These are phyloP conservation scores for Pleurotus tuber-regium DNA, from an alignment of 768 basidiomycete species.

Conservation along the genomic window DNA sequence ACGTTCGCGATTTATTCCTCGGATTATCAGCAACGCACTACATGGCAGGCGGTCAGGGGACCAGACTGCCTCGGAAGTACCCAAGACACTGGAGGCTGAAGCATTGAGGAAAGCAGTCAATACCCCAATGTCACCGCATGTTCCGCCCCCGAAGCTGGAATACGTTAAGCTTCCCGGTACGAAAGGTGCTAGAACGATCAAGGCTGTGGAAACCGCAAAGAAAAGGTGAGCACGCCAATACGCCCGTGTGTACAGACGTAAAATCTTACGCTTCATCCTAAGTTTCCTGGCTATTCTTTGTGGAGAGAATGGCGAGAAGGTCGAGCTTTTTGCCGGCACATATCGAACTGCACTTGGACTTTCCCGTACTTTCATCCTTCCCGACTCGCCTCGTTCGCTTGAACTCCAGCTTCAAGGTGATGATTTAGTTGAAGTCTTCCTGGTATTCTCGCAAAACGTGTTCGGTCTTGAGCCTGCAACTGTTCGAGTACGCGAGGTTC, in stretches of 20 bases:
- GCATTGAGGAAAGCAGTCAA: slow-evolving; percentile 28
- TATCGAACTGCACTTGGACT: slow-evolving; percentile 86
- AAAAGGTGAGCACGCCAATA: slow-evolving; percentile 59
- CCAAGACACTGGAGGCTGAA: slow-evolving; percentile 42
- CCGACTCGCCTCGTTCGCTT: slow-evolving; percentile 84
- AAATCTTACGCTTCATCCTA: not conserved
- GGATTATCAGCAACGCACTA: slow-evolving; percentile 67
- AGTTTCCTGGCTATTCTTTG: slow-evolving; percentile 93
- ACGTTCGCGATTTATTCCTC: slow-evolving; percentile 60
- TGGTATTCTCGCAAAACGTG: slow-evolving; percentile 89
- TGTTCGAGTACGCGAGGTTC: slow-evolving; percentile 89
- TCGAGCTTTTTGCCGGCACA: slow-evolving; percentile 91
- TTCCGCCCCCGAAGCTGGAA: slow-evolving; percentile 81
- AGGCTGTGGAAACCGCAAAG: slow-evolving; percentile 86
- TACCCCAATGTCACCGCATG: slow-evolving; percentile 38
- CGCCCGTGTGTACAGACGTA: not conserved
- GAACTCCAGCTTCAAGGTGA: slow-evolving; percentile 91
- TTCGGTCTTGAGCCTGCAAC: slow-evolving; percentile 93
- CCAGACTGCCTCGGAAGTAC: slow-evolving; percentile 33
- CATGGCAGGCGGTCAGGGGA: slow-evolving; percentile 59
- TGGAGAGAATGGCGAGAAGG: slow-evolving; percentile 90
- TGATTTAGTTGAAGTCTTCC: slow-evolving; percentile 88
- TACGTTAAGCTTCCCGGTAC: slow-evolving; percentile 93
- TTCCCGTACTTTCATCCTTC: slow-evolving; percentile 90
- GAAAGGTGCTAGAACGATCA: slow-evolving; percentile 79